A percentile compares a stretch with the other conserved stretches of the same genome.
Conservation (phyloP, 2,329 filamentous ascomycete species). For the Alternaria conjuncta region DNA sequence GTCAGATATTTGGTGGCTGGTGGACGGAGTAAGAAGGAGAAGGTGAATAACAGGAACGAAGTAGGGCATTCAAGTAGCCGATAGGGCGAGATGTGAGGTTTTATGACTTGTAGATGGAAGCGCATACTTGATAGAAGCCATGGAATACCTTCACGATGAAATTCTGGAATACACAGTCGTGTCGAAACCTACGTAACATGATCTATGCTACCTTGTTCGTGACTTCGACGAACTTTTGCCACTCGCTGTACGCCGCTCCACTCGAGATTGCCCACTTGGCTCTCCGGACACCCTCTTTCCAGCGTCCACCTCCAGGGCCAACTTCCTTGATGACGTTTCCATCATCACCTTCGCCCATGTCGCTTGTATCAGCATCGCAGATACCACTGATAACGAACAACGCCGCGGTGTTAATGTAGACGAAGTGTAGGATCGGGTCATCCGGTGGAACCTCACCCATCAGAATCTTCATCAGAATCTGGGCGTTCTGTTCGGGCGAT, state of each 20-base stretch:
- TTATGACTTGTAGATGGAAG: neutral
- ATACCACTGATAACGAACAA: conserved; percentile 85
- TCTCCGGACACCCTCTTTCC: conserved; percentile 92
- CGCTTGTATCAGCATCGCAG: conserved; percentile 80
- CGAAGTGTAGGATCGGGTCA: conserved; percentile 89
- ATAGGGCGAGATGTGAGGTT: neutral
- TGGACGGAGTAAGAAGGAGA: no score
- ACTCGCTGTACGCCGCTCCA: conserved; percentile 83
- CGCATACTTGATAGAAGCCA: neutral
- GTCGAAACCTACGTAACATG: neutral
- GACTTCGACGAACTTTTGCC: conserved; percentile 81
- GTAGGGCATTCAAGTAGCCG: neutral
- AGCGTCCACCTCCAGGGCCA: conserved; percentile 84
- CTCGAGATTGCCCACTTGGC: conserved; percentile 89
- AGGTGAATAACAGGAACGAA: no score
- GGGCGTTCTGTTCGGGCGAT: conserved; percentile 84
- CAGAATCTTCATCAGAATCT: conserved; percentile 79
- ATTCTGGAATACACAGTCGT: neutral
- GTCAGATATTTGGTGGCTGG: no score
- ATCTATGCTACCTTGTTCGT: conserved; percentile 64
- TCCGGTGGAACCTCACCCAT: conserved; percentile 74
- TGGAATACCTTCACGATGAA: neutral
- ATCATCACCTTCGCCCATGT: conserved; percentile 81
- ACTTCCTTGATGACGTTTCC: conserved; percentile 80
- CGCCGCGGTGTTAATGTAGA: conserved; percentile 91